Percentiles rank a stretch among this genome's conserved stretches.
Evolutionary conservation across 164 flowering plant species (phyloP).

Genomic region (Umbellularia californica): DNA sequence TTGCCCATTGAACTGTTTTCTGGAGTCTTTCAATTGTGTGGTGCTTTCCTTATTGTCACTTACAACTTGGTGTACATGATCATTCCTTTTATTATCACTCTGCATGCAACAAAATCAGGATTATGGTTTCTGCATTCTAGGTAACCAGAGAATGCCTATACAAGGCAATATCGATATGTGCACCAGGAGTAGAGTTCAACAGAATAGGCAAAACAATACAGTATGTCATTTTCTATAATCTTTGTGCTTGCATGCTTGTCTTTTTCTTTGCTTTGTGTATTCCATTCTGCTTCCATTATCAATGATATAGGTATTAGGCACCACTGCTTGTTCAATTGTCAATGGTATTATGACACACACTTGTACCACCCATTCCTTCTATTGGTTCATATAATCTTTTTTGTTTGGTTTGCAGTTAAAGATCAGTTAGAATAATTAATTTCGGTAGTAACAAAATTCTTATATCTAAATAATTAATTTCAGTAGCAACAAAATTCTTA

Average conservation of each 20-base stretch:
- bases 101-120: neutral
- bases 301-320: neutral
- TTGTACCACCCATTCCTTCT: too few relatives aligned
- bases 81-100: neutral
- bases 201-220: conserved; percentile 88
- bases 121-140: conserved; percentile 27
- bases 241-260: neutral
- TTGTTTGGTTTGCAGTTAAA: too few relatives aligned
- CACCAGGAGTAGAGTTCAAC: conserved; percentile 76
- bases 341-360: too few relatives aligned
- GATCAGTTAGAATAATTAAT: too few relatives aligned
- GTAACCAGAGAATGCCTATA: conserved; percentile 88
- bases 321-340: neutral
- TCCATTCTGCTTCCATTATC: neutral
- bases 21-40: neutral
- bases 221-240: conserved; percentile 41
- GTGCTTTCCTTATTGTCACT: neutral
- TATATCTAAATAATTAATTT: neutral
- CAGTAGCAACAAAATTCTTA: neutral
- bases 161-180: conserved; percentile 86
- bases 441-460: too few relatives aligned
- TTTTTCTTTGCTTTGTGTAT: neutral
- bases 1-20: neutral
- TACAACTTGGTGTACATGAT: neutral
- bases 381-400: too few relatives aligned